Evolutionary conservation across 2,329 filamentous ascomycete genomes (phyloP).

Genomic region (Pestalotiopsis sp.): DNA sequence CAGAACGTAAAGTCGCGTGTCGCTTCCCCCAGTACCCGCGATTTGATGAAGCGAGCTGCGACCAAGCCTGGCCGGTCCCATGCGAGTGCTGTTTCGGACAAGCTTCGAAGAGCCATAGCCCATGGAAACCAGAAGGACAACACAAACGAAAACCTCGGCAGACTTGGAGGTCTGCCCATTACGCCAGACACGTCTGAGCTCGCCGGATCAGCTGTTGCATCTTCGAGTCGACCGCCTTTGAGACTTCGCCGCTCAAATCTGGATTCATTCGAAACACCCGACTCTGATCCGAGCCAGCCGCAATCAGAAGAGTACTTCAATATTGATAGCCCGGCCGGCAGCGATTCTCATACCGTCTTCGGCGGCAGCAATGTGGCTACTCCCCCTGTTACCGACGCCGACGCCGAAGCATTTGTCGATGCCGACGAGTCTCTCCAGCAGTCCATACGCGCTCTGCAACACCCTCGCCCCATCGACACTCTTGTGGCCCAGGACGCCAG

Average conservation of each 20-base stretch:
- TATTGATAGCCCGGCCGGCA: conserved; percentile 52
- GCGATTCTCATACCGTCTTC: conserved; percentile 62
- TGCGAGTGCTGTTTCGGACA: conserved; percentile 35
- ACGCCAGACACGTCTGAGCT: conserved; percentile 62
- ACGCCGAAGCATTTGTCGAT: conserved; percentile 62
- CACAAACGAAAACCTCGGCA: conserved; percentile 17
- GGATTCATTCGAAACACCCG: conserved; percentile 46
- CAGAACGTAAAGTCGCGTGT: conserved; percentile 33
- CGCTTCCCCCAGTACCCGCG: conserved; percentile 33
- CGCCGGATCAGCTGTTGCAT: conserved; percentile 19
- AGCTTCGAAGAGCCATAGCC: conserved; percentile 39
- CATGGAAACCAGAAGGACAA: conserved; percentile 30
- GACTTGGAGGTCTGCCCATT: conserved; percentile 40
- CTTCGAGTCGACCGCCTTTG: conserved; percentile 32
- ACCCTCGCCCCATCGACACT: conserved; percentile 62
- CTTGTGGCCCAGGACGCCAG: conserved; percentile 83
- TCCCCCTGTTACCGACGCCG: conserved; percentile 74
- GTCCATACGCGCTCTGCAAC: conserved; percentile 47
- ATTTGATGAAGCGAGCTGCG: conserved; percentile 29
- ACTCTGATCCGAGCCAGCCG: conserved; percentile 42
- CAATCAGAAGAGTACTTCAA: conserved; percentile 41
- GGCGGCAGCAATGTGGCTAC: conserved; percentile 68
- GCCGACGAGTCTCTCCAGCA: conserved; percentile 50
- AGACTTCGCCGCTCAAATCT: conserved; percentile 42
- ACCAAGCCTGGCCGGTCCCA: conserved; percentile 25